Evolutionary conservation across 1,139 yeast genomes (phyloP), one percentile per base, ranked within the genome.

Genomic region (Suhomyces bokatorum): DNA sequence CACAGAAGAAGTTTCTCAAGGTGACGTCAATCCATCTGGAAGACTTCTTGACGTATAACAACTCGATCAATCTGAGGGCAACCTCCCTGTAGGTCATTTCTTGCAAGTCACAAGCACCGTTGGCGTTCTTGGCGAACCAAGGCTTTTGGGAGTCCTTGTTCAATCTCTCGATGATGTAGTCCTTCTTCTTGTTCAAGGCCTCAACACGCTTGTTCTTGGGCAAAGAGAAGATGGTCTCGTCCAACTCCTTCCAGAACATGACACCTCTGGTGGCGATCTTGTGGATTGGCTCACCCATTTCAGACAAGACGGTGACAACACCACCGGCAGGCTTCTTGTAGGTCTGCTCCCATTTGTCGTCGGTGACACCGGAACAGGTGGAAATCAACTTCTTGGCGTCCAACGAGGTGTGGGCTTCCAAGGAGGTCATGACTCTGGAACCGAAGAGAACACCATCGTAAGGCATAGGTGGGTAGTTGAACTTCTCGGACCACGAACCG

Each of bases 281-380:
- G 73, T 93, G 99, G 63, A 93, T 93, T 62, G 99, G 99, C 75
- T 93, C 99, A 66, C 99, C 99, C 98, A 93, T 93, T 77, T 93
- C 99, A 28, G 98, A 91, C 65, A 87, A 81, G 51, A 93, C 99
- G 46, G 99, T 91, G 57, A 93, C 77, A 54, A 95, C 82, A 70
- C 99, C 99, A 72, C 99, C 99, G 50, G 98, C 85, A 59, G 97
- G 91, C 63, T 85, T 86, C 74, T 87, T 87, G 76, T 93, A 93
- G 42, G 98, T 88, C 60, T 79, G 78, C 70, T 93, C 99, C 99
- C 99, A 93, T 64, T 87, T 70, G 39, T 69, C 62, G 66, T 93
- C 98, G 27, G 83, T 77, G 49, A 89, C 95, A 81, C 99, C 99
- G 32, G 91, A 66, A 59, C 97, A 91, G 34, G 81, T 79, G 49